phyloP scores from a whole-genome alignment of 1,284 basidiomycete genomes.

The Fomitopsis betulina region DNA sequence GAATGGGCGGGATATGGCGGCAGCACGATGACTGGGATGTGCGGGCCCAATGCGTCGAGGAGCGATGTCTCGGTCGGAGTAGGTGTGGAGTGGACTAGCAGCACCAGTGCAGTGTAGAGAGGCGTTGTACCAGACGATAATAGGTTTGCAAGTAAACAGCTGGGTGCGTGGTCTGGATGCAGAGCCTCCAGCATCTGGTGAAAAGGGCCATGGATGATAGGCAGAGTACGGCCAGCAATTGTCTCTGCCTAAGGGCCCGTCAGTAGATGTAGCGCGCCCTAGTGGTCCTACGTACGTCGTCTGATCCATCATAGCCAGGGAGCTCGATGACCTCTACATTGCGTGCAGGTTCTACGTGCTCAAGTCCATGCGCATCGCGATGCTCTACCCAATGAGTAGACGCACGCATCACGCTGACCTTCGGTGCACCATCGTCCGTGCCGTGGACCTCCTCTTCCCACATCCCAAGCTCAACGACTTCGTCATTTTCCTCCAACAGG shows the following conservation, averaged over 20 bases:
- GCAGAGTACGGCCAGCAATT: conserved; percentile 31
- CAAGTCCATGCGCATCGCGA: conserved; percentile 55
- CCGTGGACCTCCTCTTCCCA: conserved; percentile 45
- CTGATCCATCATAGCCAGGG: conserved; percentile 36
- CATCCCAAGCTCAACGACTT: conserved; percentile 52
- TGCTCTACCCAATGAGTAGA: conserved; percentile 70
- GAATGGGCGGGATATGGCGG: conserved; percentile 25
- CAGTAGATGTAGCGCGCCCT: background rate
- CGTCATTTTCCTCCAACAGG: conserved; percentile 57
- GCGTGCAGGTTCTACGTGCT: conserved; percentile 55
- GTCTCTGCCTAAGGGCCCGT: conserved; percentile 15
- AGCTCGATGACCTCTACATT: conserved; percentile 59
- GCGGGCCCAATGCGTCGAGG: conserved; percentile 44
- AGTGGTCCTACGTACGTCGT: conserved; percentile 34
- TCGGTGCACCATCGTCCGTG: conserved; percentile 13
- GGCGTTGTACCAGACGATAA: conserved; percentile 42
- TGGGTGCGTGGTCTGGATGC: conserved; percentile 45
- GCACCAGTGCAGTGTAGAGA: conserved; percentile 40
- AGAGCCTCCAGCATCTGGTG: conserved; percentile 42
- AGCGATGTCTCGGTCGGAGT: conserved; percentile 38
- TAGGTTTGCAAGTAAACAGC: conserved; percentile 43
- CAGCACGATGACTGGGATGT: conserved; percentile 55
- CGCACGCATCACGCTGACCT: conserved; percentile 39
- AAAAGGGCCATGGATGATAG: conserved; percentile 54
- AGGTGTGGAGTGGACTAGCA: conserved; percentile 17